Conservation (phyloP, 2,329 filamentous ascomycete species). For the Fusarium bulbicola region DNA sequence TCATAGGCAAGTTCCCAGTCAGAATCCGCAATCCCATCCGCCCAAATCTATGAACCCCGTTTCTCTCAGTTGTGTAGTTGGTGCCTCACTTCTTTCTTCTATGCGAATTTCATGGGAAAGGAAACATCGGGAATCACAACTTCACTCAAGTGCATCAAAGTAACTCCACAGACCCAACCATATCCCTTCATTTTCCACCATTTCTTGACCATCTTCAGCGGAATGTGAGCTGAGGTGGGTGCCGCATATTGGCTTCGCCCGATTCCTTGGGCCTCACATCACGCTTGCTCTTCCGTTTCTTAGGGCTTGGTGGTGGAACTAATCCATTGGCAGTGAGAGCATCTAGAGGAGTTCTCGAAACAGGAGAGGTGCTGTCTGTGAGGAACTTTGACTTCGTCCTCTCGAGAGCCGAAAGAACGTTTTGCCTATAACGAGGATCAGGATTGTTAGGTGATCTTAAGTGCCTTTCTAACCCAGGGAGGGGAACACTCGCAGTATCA, state of each 20-base stretch:
- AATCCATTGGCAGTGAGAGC: neutral
- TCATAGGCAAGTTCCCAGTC: neutral
- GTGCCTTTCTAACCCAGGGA: constrained; percentile 39
- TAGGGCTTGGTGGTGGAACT: neutral
- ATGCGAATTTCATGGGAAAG: too few relatives aligned
- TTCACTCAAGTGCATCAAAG: neutral
- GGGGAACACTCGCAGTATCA: constrained; percentile 34
- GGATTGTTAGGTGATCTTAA: constrained; percentile 20
- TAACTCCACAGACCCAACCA: neutral
- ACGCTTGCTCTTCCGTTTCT: constrained; percentile 8
- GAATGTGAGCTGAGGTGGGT: neutral
- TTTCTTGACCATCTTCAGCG: neutral
- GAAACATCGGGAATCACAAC: too few relatives aligned
- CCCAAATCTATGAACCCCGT: neutral
- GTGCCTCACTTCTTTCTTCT: too few relatives aligned
- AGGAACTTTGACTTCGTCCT: constrained; percentile 44
- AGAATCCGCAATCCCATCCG: neutral
- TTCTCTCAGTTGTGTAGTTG: neutral
- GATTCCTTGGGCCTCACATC: neutral
- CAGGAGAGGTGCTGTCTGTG: constrained; percentile 6
- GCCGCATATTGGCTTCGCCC: neutral
- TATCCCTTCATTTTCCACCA: neutral
- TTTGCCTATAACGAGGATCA: constrained; percentile 30
- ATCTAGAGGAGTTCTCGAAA: constrained; percentile 10
- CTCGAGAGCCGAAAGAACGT: constrained; percentile 43